These are phyloP conservation scores for Lactifluus subvellereus DNA, from an alignment of 768 basidiomycete species.

Conservation along the genomic window DNA sequence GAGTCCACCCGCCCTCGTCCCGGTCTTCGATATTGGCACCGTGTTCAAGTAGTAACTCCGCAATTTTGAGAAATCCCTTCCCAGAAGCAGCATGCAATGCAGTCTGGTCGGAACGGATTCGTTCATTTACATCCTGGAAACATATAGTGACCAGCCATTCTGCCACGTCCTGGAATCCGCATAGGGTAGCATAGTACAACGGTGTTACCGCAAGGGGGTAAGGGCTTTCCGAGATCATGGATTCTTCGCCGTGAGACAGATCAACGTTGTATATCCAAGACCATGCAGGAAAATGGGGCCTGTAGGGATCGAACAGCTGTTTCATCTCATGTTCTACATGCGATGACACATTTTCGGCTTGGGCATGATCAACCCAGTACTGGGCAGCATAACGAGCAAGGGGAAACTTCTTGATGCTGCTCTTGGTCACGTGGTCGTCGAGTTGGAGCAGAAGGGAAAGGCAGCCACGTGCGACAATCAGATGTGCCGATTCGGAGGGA, in stretches of 20 bases:
- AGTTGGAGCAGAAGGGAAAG: not conserved
- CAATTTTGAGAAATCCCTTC: not conserved
- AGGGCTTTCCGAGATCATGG: too few relatives aligned
- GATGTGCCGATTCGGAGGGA: not conserved
- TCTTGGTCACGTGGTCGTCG: not conserved
- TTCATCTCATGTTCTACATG: not conserved
- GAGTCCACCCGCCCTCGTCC: too few relatives aligned
- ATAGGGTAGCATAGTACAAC: not conserved
- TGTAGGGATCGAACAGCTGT: not conserved
- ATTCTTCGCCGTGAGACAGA: too few relatives aligned
- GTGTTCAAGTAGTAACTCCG: too few relatives aligned
- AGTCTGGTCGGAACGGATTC: fast-evolving
- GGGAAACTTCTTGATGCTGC: not conserved
- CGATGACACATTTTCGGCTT: not conserved
- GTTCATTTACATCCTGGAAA: not conserved
- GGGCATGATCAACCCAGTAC: not conserved
- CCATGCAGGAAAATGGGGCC: not conserved
- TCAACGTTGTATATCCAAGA: not conserved
- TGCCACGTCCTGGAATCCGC: not conserved
- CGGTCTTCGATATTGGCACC: not conserved
- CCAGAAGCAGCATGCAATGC: not conserved
- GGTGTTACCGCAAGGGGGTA: not conserved
- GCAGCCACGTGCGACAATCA: not conserved
- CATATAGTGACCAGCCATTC: not conserved
- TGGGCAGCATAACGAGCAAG: slow-evolving; percentile 1